These are phyloP conservation scores for Raphanus hybrid DNA, from an alignment of 441 rosid genomes.

Conservation along the genomic window DNA sequence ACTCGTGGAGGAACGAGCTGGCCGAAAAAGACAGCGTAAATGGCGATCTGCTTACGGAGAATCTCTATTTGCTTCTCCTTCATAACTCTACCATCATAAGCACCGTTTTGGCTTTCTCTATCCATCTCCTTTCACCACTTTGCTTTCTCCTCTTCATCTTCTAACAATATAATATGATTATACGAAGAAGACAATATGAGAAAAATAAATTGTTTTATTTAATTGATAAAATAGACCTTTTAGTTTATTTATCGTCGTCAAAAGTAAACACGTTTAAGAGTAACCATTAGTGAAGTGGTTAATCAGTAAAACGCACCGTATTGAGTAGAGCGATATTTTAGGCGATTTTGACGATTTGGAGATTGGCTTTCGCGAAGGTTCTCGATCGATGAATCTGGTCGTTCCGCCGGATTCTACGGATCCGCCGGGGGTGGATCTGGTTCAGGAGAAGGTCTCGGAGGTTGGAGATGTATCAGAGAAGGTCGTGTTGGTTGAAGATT, in stretches of 20 bases:
- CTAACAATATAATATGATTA: no score
- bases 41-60: slow-evolving; percentile 80
- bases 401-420: no score
- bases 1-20: slow-evolving; percentile 73
- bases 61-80: slow-evolving; percentile 91
- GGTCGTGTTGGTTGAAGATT: no score
- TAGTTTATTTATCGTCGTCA: slow-evolving; percentile 35
- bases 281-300: no score
- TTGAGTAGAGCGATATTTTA: no score
- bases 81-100: slow-evolving; percentile 65
- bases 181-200: slow-evolving; percentile 12
- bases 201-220: slow-evolving; percentile 19
- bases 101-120: slow-evolving; percentile 37
- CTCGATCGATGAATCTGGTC: no score
- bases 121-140: slow-evolving; percentile 35
- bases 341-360: no score
- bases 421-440: no score
- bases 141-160: not conserved
- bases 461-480: no score
- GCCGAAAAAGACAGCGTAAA: slow-evolving; percentile 67
- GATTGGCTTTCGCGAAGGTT: no score
- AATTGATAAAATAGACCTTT: slow-evolving; percentile 16
- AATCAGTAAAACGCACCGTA: no score
- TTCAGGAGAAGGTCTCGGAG: no score
- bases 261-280: slow-evolving; percentile 2